Percentiles rank a stretch among this genome's conserved stretches.
phyloP scores from a whole-genome alignment of 306 rosid species.

The Echinosophora koreensis region DNA sequence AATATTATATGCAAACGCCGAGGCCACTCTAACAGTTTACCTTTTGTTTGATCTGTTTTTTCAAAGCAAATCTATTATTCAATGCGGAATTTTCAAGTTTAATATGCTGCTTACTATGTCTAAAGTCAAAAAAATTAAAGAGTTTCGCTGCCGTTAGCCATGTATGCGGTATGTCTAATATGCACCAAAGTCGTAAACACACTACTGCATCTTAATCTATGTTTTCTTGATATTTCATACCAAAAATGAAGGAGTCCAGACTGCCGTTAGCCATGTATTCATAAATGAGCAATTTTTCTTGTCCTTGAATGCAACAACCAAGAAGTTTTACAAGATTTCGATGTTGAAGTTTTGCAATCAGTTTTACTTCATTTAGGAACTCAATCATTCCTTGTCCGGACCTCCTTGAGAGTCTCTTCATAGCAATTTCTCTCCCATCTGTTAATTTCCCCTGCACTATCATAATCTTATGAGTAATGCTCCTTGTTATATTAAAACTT shows the following conservation, averaged over 20 bases:
- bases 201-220: not conserved
- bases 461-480: not conserved
- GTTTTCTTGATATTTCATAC: not conserved
- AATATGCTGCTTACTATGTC: not conserved
- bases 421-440: constrained; percentile 8
- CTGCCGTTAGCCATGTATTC: constrained; percentile 14
- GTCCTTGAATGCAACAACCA: not conserved
- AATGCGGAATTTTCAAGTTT: not conserved
- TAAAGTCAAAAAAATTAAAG: too few species aligned
- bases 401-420: not conserved
- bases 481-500: not conserved
- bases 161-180: too few species aligned
- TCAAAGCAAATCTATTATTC: not conserved
- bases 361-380: not conserved
- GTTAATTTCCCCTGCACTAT: not conserved
- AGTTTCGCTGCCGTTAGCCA: too few species aligned
- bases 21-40: constrained; percentile 42
- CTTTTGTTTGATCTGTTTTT: constrained; percentile 34
- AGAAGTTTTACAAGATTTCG: constrained; percentile 28
- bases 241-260: not conserved
- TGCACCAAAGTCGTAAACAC: too few species aligned
- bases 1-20: constrained; percentile 47
- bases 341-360: constrained; percentile 1
- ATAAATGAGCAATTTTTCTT: not conserved
- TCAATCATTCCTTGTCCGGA: not conserved